These are phyloP conservation scores for Fusarium tupiense DNA, from an alignment of 2,329 filamentous ascomycete species.

Conservation along the genomic window DNA sequence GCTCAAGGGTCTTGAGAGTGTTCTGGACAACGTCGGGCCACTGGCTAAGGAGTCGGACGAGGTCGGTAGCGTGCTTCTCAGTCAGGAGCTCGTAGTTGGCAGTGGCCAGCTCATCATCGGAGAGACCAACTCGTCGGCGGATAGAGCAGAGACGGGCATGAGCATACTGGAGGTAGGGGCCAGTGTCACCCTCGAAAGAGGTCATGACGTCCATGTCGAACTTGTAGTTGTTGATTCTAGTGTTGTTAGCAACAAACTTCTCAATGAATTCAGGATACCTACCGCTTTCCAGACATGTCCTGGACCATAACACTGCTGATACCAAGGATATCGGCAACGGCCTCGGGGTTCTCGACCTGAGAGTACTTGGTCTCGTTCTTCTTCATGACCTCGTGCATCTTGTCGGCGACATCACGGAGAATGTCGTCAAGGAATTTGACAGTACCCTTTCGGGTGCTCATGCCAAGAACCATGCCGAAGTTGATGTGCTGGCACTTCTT, in stretches of 20 bases:
- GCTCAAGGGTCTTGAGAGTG: slow-evolving; percentile 85
- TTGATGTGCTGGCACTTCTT: slow-evolving; percentile 78
- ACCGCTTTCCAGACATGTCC: slow-evolving; percentile 96
- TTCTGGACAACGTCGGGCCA: slow-evolving; percentile 89
- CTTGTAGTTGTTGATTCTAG: slow-evolving; percentile 70
- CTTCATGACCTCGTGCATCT: slow-evolving; percentile 98
- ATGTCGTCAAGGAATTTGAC: slow-evolving; percentile 72
- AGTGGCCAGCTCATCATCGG: slow-evolving; percentile 65
- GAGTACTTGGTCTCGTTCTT: slow-evolving; percentile 90
- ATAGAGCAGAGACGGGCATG: slow-evolving; percentile 77
- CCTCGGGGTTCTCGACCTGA: slow-evolving; percentile 84
- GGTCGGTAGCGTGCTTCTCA: slow-evolving; percentile 76
- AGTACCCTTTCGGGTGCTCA: slow-evolving; percentile 77
- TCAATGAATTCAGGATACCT: slow-evolving; percentile 38
- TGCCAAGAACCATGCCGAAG: slow-evolving; percentile 77
- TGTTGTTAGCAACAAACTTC: slow-evolving; percentile 5
- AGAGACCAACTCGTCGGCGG: slow-evolving; percentile 64
- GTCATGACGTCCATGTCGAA: slow-evolving; percentile 87
- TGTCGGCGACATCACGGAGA: slow-evolving; percentile 78
- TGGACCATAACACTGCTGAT: slow-evolving; percentile 98
- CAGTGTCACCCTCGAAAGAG: slow-evolving; percentile 86
- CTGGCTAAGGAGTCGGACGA: slow-evolving; percentile 80
- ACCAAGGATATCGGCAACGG: slow-evolving; percentile 86
- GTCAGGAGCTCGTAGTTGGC: slow-evolving; percentile 75
- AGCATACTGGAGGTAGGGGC: slow-evolving; percentile 86